Percentiles rank a stretch among this genome's conserved stretches.
phyloP scores from a whole-genome alignment of 2,329 filamentous ascomycete species.

The Aspergillus nomiae region DNA sequence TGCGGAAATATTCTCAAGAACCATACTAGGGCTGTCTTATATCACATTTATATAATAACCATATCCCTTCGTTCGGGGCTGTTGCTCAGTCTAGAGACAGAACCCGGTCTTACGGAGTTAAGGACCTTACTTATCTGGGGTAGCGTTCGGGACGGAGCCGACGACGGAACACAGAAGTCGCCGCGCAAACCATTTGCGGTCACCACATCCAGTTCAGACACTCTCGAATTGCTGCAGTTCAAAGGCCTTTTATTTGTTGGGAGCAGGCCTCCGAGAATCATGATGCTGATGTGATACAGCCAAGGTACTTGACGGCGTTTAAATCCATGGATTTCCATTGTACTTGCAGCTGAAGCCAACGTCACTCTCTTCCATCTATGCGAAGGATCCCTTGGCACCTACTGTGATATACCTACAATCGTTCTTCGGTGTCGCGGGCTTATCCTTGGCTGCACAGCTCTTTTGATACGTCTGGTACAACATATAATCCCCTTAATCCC shows the following conservation, averaged over 20 bases:
- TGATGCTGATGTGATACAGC: conserved; percentile 18
- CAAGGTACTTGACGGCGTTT: conserved; percentile 13
- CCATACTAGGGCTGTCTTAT: neutral
- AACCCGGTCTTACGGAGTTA: conserved; percentile 1
- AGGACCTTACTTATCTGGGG: conserved; percentile 1
- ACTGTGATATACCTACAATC: conserved; percentile 1
- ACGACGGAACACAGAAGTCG: conserved; percentile 8
- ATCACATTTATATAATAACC: neutral
- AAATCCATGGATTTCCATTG: conserved; percentile 20
- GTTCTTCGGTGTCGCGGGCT: neutral
- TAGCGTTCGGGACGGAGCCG: conserved; percentile 9
- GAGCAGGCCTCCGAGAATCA: conserved; percentile 14
- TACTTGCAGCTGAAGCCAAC: conserved; percentile 14
- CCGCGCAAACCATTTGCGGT: conserved; percentile 5
- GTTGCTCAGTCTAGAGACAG: neutral
- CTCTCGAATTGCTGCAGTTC: neutral
- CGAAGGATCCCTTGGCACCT: conserved; percentile 4
- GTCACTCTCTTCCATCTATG: conserved; percentile 8
- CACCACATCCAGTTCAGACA: neutral
- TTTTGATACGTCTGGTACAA: neutral
- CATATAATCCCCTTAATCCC: neutral
- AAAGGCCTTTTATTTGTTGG: conserved; percentile 4
- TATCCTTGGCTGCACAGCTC: neutral
- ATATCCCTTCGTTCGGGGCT: neutral
- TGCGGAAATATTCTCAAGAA: neutral